A percentile compares a stretch with the other conserved stretches of the same genome.
Conservation (phyloP, 805 yeast genomes). For the Candida sakaeoensis region DNA sequence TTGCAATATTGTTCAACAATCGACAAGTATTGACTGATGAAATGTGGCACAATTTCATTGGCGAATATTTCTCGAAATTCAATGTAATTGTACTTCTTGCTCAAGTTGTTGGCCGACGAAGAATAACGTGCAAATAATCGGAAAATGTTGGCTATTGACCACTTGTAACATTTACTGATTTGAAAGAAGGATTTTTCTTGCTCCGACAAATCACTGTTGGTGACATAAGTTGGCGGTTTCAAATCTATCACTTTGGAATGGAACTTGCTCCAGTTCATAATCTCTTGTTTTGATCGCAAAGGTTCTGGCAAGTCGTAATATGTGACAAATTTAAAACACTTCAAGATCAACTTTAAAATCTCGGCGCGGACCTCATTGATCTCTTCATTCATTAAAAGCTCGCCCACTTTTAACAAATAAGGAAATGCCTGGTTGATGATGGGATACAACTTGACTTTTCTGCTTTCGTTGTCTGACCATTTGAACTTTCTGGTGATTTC, state of each 20-base stretch:
- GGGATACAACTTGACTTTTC: slow-evolving; percentile 29
- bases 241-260: slow-evolving; percentile 65
- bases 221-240: slow-evolving; percentile 51
- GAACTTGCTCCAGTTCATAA: slow-evolving; percentile 68
- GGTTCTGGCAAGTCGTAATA: slow-evolving; percentile 67
- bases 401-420: slow-evolving; percentile 61
- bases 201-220: slow-evolving; percentile 46
- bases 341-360: slow-evolving; percentile 68
- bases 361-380: slow-evolving; percentile 51
- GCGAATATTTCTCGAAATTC: slow-evolving; percentile 56
- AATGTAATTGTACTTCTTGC: slow-evolving; percentile 51
- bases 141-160: slow-evolving; percentile 79
- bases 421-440: slow-evolving; percentile 62
- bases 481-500: slow-evolving; percentile 70
- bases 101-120: slow-evolving; percentile 34
- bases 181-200: slow-evolving; percentile 54
- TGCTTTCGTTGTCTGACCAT: slow-evolving; percentile 58
- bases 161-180: slow-evolving; percentile 64
- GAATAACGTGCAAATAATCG: slow-evolving; percentile 73
- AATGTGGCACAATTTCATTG: slow-evolving; percentile 65
- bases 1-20: slow-evolving; percentile 74
- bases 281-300: slow-evolving; percentile 48
- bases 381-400: slow-evolving; percentile 35
- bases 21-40: slow-evolving; percentile 58
- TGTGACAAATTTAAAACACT: slow-evolving; percentile 74